Evolutionary conservation across 352 stramenopile genomes (phyloP).

Genomic region (Phytopythium sindhum): DNA sequence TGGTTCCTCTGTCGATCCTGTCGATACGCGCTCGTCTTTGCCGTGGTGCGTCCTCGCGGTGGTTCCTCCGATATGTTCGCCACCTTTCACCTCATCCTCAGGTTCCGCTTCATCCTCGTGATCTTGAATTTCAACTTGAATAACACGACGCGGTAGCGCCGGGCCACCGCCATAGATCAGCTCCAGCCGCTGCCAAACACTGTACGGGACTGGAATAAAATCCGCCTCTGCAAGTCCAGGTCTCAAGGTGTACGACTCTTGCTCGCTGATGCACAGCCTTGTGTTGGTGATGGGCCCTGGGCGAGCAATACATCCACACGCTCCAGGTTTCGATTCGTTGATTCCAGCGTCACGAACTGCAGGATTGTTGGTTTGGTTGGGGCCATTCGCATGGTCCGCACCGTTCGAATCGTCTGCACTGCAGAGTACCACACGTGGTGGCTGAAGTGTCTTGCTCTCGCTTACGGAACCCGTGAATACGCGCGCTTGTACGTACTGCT

Average conservation of each 20-base stretch:
- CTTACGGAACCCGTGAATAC: neutral
- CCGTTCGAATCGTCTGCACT: neutral
- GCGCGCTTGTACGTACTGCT: conserved; percentile 23
- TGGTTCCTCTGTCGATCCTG: conserved; percentile 1
- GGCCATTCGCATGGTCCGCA: neutral
- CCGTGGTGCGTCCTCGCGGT: neutral
- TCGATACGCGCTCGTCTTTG: neutral
- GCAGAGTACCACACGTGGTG: neutral
- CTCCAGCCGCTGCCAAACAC: conserved; percentile 50
- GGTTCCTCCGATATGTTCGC: neutral
- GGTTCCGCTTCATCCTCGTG: conserved; percentile 17
- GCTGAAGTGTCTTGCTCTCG: neutral
- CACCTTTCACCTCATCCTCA: conserved; percentile 12
- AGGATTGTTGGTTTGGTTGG: neutral
- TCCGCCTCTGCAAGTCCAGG: conserved; percentile 31
- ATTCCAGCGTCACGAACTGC: neutral
- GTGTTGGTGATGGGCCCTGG: conserved; percentile 45
- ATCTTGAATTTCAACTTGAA: conserved; percentile 13
- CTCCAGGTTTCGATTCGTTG: neutral
- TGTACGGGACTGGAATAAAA: conserved; percentile 40
- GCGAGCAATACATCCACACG: conserved; percentile 11
- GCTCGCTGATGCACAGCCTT: conserved; percentile 33
- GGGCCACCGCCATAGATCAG: conserved; percentile 55
- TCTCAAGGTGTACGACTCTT: conserved; percentile 32
- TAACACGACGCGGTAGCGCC: conserved; percentile 49